phyloP scores from a whole-genome alignment of 2,329 filamentous ascomycete genomes.

The Ilyonectria sp. region DNA sequence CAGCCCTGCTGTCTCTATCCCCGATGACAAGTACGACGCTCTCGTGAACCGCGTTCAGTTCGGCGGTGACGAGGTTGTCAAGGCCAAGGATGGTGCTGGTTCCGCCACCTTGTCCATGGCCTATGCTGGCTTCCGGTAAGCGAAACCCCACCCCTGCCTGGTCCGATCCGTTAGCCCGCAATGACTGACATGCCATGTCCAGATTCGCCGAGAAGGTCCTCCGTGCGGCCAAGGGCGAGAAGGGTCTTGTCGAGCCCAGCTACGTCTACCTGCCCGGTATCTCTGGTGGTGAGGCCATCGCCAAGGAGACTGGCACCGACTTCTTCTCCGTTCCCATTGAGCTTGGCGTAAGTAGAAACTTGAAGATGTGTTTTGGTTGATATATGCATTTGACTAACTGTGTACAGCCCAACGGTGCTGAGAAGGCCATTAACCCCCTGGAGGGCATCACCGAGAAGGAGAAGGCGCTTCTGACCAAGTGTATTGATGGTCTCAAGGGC shows the following conservation, averaged over 20 bases:
- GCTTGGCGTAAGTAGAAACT: constrained; percentile 82
- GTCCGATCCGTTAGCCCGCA: constrained; percentile 3
- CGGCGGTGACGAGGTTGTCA: constrained; percentile 96
- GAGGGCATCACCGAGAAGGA: constrained; percentile 85
- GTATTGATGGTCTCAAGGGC: constrained; percentile 84
- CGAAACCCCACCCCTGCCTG: constrained; percentile 19
- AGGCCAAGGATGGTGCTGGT: constrained; percentile 93
- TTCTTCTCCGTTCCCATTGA: constrained; percentile 98
- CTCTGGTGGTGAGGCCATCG: constrained; percentile 87
- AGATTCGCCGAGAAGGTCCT: constrained; percentile 97
- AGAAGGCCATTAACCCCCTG: constrained; percentile 88
- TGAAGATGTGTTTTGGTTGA: constrained; percentile 18
- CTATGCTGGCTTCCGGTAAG: constrained; percentile 92
- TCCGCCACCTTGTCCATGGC: constrained; percentile 96
- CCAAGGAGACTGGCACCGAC: constrained; percentile 86
- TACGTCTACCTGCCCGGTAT: constrained; percentile 96
- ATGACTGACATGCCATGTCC: constrained; percentile 30
- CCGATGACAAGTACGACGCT: constrained; percentile 89
- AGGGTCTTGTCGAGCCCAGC: constrained; percentile 93
- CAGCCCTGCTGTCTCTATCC: constrained; percentile 83
- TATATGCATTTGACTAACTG: constrained; percentile 49
- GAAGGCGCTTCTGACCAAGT: constrained; percentile 86
- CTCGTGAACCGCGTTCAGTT: constrained; percentile 97
- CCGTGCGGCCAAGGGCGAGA: constrained; percentile 89
- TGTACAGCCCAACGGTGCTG: constrained; percentile 81